Percentiles rank a stretch among this genome's conserved stretches.
Conservation (phyloP, 2,329 filamentous ascomycete species). For the Trichoderma oligosporum region DNA sequence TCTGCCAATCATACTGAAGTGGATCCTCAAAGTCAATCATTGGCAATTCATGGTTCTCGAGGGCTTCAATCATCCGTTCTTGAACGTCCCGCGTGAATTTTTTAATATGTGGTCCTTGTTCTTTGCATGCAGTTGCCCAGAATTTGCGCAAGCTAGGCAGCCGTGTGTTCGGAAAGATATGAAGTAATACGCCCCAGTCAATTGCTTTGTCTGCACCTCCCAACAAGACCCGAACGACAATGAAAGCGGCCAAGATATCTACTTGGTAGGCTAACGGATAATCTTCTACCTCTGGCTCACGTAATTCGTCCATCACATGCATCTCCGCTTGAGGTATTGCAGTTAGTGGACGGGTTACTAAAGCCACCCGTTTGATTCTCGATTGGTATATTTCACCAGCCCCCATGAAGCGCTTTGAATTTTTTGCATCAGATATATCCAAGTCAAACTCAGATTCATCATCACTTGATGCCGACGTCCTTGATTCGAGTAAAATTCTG, state of each 20-base stretch:
- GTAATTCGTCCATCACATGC: background rate
- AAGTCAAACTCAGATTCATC: slow-evolving; percentile 9
- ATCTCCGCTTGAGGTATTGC: slow-evolving; percentile 22
- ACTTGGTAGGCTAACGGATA: slow-evolving; percentile 24
- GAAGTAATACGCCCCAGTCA: slow-evolving; percentile 58
- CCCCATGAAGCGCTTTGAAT: background rate
- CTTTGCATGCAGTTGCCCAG: slow-evolving; percentile 52
- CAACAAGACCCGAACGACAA: slow-evolving; percentile 54
- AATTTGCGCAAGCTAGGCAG: slow-evolving; percentile 51
- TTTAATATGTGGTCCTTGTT: slow-evolving; percentile 51
- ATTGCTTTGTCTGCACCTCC: slow-evolving; percentile 57
- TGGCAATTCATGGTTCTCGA: slow-evolving; percentile 58
- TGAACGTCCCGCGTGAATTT: slow-evolving; percentile 60
- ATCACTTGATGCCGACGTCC: slow-evolving; percentile 20
- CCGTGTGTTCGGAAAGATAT: slow-evolving; percentile 52
- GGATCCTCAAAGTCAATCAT: slow-evolving; percentile 61
- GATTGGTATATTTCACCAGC: background rate
- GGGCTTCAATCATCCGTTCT: slow-evolving; percentile 61
- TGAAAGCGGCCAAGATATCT: slow-evolving; percentile 52
- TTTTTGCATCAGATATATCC: background rate
- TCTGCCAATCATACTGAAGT: slow-evolving; percentile 63
- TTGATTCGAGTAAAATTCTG: background rate
- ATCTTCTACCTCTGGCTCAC: slow-evolving; percentile 7
- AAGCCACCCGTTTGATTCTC: slow-evolving; percentile 30
- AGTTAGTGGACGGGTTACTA: slow-evolving; percentile 31